Base-by-base conservation (phyloP, 208 protist genomes). In the Wallacemonas rigidus region DNA sequence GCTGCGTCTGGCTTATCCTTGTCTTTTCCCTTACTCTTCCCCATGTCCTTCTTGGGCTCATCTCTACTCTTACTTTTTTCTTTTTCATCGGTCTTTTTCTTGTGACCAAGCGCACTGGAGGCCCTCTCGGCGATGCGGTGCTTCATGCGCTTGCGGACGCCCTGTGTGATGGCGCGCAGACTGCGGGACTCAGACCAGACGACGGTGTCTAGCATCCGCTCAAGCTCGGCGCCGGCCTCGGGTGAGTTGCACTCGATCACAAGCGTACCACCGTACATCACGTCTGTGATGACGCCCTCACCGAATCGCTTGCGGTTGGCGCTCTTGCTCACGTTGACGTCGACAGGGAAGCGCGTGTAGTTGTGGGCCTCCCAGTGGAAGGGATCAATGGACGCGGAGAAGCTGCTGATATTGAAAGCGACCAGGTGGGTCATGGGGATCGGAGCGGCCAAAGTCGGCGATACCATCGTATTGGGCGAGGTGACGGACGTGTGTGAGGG, bases 211-310 rank as follows among this genome's bases (percentile, higher is more conserved):
- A 95, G 70, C 50, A 88, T 60, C 2, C 44, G n/a, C 71, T 90
- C 71, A 51, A 95, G 67, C 67, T 80, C 70, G 11, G 39, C 40
- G 17, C 71, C 81, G 1, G 84, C 86, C 43, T 63, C 68, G 40
- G 64, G 26, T 2, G 77, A 88, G 40, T 71, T 81, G 64, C 80
- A 90, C 69, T 95, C 88, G 11, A 95, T 71, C 9, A 90, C 43
- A 56, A 89, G 77, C 12, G 85, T 69, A 45, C 91, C 91, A 57
- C 91, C 91, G 72, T 96, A 96, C 89, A 96, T 93, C 44, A 96
- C 70, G 54, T 86, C 75, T n/a, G 91, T 96, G n/a, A 94, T 78
- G 70, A 92, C 68, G 47, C 91, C 91, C 65, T 96, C 91, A 38
- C 91, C 89, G 60, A 79, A 94, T 9, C 57, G 48, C 60, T 74